Base-by-base conservation (phyloP, 768 basidiomycete genomes). In the Kwoniella heveanensis region DNA sequence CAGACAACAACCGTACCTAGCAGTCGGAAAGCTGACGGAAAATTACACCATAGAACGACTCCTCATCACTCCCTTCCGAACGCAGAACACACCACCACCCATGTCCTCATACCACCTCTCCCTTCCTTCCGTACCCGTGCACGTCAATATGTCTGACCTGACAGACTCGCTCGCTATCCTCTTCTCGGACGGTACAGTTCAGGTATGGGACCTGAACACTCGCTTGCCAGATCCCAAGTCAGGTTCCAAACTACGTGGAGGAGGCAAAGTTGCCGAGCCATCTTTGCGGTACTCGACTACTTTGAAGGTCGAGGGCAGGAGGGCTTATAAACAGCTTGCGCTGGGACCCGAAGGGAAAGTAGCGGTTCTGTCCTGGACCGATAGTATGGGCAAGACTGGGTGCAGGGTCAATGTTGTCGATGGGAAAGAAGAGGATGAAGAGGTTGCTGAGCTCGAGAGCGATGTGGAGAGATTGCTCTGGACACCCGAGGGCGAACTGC, bases 61-160 rank as follows among this genome's bases (percentile, higher is more conserved):
- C 60, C 85, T 94, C 2, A 82, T 99, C 44, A 99, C 95, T 1
- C 90, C 96, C 17, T 98, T 98, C 84, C 86, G 93, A 44, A 85
- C 86, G 0, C 91, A 95, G 81, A 97, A 96, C 74, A 85, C 95
- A 4, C 96, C 95, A n/a, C 96, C 96, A n/a, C 96, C 96, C 0
- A 94, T 96, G 92, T 90, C 88, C 0, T 88, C 91, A 1, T 83
- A 84, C 68, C 80, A 80, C 44, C 80, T 86, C 54, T 50, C 52
- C 27, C 80, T 76, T 21, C 79, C 57, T 52, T 62, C 75, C 13
- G 72, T 85, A 0, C 91, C 93, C 0, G 76, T 88, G 9, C 87
- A 94, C 75, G 80, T 86, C 3, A 82, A 87, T 2, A 87, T 92
- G 62, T 86, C 88, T 0, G 62, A 83, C 1, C 70, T 78, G 21